These are phyloP conservation scores for Pseudocercospora ulei DNA, from an alignment of 2,329 filamentous ascomycete species.

Conservation along the genomic window DNA sequence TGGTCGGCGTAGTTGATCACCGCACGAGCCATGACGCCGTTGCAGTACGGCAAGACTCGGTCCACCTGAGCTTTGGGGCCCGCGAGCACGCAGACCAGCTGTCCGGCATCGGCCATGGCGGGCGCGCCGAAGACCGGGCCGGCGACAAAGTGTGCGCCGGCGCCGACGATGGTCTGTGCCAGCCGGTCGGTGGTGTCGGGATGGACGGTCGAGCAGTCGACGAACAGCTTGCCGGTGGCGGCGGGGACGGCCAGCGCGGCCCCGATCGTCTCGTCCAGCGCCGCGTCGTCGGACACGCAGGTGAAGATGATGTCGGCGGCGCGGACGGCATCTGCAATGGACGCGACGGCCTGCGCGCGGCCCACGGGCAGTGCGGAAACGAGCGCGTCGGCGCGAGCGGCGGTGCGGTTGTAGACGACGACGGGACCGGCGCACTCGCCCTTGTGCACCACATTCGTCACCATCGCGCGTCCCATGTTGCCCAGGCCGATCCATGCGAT, in stretches of 20 bases:
- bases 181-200: conserved; percentile 65
- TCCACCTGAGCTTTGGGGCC: conserved; percentile 53
- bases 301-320: conserved; percentile 70
- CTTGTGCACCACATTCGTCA: conserved; percentile 71
- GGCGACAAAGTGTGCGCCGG: conserved; percentile 65
- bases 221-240: conserved; percentile 70
- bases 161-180: conserved; percentile 48
- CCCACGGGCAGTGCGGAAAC: conserved; percentile 50
- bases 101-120: conserved; percentile 59
- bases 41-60: conserved; percentile 59
- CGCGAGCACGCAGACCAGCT: conserved; percentile 63
- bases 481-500: conserved; percentile 74
- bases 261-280: conserved; percentile 55
- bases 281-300: conserved; percentile 68
- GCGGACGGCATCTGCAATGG: conserved; percentile 56
- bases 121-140: conserved; percentile 64
- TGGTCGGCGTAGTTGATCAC: conserved; percentile 63
- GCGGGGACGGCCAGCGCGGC: conserved; percentile 46
- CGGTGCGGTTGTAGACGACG: conserved; percentile 71
- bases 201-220: conserved; percentile 82
- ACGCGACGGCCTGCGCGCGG: conserved; percentile 55
- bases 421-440: conserved; percentile 61
- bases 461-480: conserved; percentile 82
- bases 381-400: conserved; percentile 55
- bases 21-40: conserved; percentile 59